Conservation (phyloP, 1,284 basidiomycete species). For the Entoloma clypeatum region DNA sequence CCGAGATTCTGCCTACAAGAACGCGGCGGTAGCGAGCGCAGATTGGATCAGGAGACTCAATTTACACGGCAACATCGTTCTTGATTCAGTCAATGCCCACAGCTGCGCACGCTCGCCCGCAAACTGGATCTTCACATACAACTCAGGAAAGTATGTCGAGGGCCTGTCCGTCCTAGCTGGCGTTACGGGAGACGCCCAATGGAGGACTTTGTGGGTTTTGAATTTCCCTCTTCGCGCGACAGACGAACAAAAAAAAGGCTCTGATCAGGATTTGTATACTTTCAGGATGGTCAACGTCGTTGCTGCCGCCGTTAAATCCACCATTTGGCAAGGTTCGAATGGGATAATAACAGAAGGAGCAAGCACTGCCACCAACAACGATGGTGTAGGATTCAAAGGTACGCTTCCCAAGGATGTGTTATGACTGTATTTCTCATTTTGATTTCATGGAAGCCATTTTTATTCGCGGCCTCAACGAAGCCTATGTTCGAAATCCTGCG, state of each 20-base stretch:
- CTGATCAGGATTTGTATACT: no score
- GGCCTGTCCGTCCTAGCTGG: constrained; percentile 42
- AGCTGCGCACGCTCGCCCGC: constrained; percentile 42
- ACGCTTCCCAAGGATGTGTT: constrained; percentile 1
- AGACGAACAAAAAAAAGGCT: no score
- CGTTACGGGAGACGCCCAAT: constrained; percentile 38
- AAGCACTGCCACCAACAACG: constrained; percentile 35
- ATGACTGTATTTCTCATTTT: neutral
- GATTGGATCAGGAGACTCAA: constrained; percentile 46
- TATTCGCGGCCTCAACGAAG: constrained; percentile 45
- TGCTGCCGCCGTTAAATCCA: constrained; percentile 37
- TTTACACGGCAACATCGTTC: constrained; percentile 38
- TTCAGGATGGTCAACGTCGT: constrained; percentile 37
- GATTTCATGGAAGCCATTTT: constrained; percentile 33
- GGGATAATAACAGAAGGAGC: constrained; percentile 50
- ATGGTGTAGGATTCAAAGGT: constrained; percentile 50
- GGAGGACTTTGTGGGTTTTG: constrained; percentile 34
- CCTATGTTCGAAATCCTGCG: constrained; percentile 33
- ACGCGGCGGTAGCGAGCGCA: constrained; percentile 42
- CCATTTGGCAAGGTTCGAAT: constrained; percentile 41
- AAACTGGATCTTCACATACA: constrained; percentile 48
- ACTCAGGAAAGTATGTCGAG: constrained; percentile 49
- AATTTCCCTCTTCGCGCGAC: neutral
- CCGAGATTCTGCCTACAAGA: constrained; percentile 38
- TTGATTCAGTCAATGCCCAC: constrained; percentile 43